Percentiles rank a stretch among this genome's conserved stretches.
phyloP scores from a whole-genome alignment of 2,329 filamentous ascomycete species.

The Pseudocercospora eumusae region DNA sequence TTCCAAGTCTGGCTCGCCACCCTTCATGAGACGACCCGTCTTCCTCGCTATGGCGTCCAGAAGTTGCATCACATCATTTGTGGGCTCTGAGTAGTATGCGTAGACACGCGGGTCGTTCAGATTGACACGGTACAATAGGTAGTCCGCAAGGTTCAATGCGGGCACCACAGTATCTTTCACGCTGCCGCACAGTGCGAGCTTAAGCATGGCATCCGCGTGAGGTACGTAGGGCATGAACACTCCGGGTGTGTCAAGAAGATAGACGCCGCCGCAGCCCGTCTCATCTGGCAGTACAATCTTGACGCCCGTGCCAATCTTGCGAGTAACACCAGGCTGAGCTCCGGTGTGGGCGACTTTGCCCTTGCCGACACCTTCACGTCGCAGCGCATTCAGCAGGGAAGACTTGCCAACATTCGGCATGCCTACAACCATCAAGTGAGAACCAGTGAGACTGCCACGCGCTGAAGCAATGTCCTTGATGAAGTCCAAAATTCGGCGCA shows the following conservation, averaged over 20 bases:
- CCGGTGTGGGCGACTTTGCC: slow-evolving; percentile 80
- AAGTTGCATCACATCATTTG: slow-evolving; percentile 78
- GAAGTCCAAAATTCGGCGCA: slow-evolving; percentile 52
- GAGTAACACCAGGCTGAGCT: slow-evolving; percentile 83
- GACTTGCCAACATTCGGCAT: slow-evolving; percentile 99
- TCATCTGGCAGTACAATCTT: slow-evolving; percentile 68
- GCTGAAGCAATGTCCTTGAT: slow-evolving; percentile 55
- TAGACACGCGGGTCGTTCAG: slow-evolving; percentile 64
- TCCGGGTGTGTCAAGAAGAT: slow-evolving; percentile 87
- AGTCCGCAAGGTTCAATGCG: slow-evolving; percentile 79
- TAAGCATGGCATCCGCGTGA: slow-evolving; percentile 85
- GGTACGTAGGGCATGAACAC: slow-evolving; percentile 93
- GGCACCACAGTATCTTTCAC: slow-evolving; percentile 87
- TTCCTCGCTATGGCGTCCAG: slow-evolving; percentile 69
- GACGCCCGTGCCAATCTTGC: slow-evolving; percentile 75
- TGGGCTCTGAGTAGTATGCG: slow-evolving; percentile 65
- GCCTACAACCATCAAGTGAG: slow-evolving; percentile 83
- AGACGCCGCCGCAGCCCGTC: slow-evolving; percentile 62
- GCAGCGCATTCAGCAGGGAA: slow-evolving; percentile 84
- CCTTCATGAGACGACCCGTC: slow-evolving; percentile 74
- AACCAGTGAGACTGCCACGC: slow-evolving; percentile 69
- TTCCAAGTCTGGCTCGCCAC: slow-evolving; percentile 69
- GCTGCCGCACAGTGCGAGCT: slow-evolving; percentile 85
- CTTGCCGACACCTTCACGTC: slow-evolving; percentile 64
- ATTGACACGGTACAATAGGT: slow-evolving; percentile 85